A percentile compares a stretch with the other conserved stretches of the same genome.
These are phyloP conservation scores for Gloeostereum incarnatum DNA, from an alignment of 768 basidiomycete species.

Conservation along the genomic window DNA sequence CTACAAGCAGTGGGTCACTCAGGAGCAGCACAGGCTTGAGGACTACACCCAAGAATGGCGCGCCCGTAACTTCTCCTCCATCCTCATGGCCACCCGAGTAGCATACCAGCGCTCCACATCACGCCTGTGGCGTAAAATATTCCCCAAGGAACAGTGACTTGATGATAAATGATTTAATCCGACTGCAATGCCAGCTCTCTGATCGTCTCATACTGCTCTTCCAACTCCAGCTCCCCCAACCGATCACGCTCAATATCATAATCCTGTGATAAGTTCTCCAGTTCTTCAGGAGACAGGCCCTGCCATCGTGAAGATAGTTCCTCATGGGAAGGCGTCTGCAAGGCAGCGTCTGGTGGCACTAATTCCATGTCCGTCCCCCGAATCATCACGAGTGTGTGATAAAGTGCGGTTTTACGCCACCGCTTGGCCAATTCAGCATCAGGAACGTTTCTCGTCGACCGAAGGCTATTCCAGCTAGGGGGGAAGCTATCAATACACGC, in stretches of 20 bases:
- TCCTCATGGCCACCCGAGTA: constrained; percentile 51
- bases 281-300: constrained; percentile 57
- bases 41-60: constrained; percentile 64
- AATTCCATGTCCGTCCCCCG: constrained; percentile 36
- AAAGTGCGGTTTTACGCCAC: constrained; percentile 70
- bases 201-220: constrained; percentile 53
- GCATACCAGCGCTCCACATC: constrained; percentile 34
- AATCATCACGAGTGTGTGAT: constrained; percentile 47
- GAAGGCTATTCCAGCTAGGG: constrained; percentile 70
- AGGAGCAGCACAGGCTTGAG: constrained; percentile 49
- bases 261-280: constrained; percentile 49
- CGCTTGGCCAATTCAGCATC: constrained; percentile 69
- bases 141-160: too few species aligned
- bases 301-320: constrained; percentile 70
- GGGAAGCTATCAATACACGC: constrained; percentile 3
- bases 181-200: constrained; percentile 50
- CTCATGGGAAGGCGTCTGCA: constrained; percentile 42
- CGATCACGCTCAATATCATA: constrained; percentile 52
- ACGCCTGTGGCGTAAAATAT: too few species aligned
- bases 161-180: too few species aligned
- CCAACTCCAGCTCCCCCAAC: constrained; percentile 49
- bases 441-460: constrained; percentile 63
- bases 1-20: constrained; percentile 65
- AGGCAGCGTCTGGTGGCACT: constrained; percentile 47
- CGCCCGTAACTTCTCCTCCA: constrained; percentile 44